Evolutionary conservation across 352 stramenopile genomes (phyloP).

Genomic region (Lagenidium giganteum): DNA sequence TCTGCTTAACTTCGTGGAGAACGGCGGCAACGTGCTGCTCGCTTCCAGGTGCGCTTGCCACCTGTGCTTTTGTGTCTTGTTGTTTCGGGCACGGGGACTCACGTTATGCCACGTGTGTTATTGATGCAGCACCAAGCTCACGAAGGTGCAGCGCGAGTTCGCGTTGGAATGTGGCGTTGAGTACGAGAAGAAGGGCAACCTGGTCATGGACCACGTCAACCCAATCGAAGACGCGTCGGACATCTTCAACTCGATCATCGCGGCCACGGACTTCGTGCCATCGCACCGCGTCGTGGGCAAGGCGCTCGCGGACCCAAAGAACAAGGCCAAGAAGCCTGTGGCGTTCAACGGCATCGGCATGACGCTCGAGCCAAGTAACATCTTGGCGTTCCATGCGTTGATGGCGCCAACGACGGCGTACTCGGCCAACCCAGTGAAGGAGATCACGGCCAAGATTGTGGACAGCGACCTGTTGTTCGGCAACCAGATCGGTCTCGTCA

Average conservation of each 20-base stretch:
- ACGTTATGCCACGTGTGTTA: not conserved
- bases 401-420: slow-evolving; percentile 63
- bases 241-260: slow-evolving; percentile 64
- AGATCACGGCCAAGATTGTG: slow-evolving; percentile 33
- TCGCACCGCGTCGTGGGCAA: slow-evolving; percentile 43
- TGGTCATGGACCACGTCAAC: slow-evolving; percentile 78
- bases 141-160: slow-evolving; percentile 67
- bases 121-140: slow-evolving; percentile 38
- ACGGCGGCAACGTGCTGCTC: slow-evolving; percentile 75
- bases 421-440: slow-evolving; percentile 56
- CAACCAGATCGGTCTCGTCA: slow-evolving; percentile 61
- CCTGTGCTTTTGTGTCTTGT: not conserved
- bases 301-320: slow-evolving; percentile 15
- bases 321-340: slow-evolving; percentile 43
- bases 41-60: slow-evolving; percentile 18
- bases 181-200: slow-evolving; percentile 68
- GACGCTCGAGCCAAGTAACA: slow-evolving; percentile 59
- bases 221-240: slow-evolving; percentile 33
- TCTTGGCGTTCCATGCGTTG: slow-evolving; percentile 59
- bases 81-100: too few species aligned
- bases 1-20: slow-evolving; percentile 65
- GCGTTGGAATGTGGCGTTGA: slow-evolving; percentile 72
- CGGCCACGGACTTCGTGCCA: slow-evolving; percentile 41
- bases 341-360: slow-evolving; percentile 68
- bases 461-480: slow-evolving; percentile 41